Evolutionary conservation across 306 rosid genomes (phyloP).

Genomic region (Aeschynomene evenia): DNA sequence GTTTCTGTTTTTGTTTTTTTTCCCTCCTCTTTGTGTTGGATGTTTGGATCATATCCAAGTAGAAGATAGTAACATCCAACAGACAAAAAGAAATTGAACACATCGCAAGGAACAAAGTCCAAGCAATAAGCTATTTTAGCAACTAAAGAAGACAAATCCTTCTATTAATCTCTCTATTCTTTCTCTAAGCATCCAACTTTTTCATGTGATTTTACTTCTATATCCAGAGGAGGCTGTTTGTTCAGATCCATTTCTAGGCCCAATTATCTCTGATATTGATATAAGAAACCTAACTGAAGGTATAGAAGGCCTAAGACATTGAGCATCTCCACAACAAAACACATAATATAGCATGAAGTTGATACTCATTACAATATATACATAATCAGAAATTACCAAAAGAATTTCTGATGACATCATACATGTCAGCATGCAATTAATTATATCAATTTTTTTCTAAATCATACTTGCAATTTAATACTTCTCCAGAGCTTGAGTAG

Average conservation of each 20-base stretch:
- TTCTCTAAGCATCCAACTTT: not conserved
- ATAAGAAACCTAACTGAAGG: not conserved
- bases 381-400: not conserved
- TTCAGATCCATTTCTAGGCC: slow-evolving; percentile 2
- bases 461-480: slow-evolving; percentile 96
- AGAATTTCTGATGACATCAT: not conserved
- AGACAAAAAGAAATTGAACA: not conserved
- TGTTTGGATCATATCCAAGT: slow-evolving; percentile 9
- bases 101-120: not conserved
- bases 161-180: not conserved
- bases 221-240: not conserved
- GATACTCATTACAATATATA: not conserved
- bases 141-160: slow-evolving; percentile 1
- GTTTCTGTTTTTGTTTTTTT: not conserved
- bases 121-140: slow-evolving; percentile 6
- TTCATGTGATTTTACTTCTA: not conserved
- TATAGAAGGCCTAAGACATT: not conserved
- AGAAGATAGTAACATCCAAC: not conserved
- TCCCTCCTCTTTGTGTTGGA: not conserved
- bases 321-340: not conserved
- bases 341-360: not conserved
- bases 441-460: not conserved
- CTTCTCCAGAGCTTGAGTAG: slow-evolving; percentile 97
- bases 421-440: slow-evolving; percentile 6
- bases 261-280: not conserved